phyloP scores from a whole-genome alignment of 2,329 filamentous ascomycete genomes.

The Calonectria hawksworthii region DNA sequence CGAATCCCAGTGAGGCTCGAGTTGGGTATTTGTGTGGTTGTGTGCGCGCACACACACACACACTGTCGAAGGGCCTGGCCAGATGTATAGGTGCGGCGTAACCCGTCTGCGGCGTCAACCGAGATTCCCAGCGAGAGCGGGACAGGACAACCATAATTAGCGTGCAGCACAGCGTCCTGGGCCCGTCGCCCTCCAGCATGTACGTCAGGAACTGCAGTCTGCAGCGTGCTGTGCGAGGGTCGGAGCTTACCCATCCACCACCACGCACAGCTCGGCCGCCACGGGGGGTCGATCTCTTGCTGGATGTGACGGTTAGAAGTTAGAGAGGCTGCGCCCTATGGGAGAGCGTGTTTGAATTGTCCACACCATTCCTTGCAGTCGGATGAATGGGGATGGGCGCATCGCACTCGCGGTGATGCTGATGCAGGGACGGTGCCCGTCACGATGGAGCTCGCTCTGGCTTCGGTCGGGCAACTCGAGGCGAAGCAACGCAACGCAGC shows the following conservation, averaged over 20 bases:
- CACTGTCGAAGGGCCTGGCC: background rate
- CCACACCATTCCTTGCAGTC: background rate
- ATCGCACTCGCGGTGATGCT: background rate
- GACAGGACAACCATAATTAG: slow-evolving; percentile 11
- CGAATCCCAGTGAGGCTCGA: slow-evolving; percentile 16
- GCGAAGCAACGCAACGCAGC: slow-evolving; percentile 2
- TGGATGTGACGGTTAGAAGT: slow-evolving; percentile 14
- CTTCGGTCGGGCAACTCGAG: background rate
- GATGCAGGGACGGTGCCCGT: slow-evolving; percentile 15
- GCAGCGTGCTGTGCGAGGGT: slow-evolving; percentile 16
- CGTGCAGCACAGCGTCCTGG: slow-evolving; percentile 11
- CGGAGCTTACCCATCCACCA: slow-evolving; percentile 21
- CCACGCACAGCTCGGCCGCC: slow-evolving; percentile 8
- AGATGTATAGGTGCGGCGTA: slow-evolving; percentile 19
- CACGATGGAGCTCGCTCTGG: slow-evolving; percentile 3
- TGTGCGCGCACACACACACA: background rate
- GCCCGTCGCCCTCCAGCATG: background rate
- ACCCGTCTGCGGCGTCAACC: slow-evolving; percentile 21
- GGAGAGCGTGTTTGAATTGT: background rate
- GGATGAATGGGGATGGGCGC: slow-evolving; percentile 1
- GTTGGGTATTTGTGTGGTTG: slow-evolving; percentile 18
- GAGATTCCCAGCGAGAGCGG: slow-evolving; percentile 13
- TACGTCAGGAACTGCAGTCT: slow-evolving; percentile 18
- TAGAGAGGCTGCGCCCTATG: slow-evolving; percentile 5
- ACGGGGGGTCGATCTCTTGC: slow-evolving; percentile 18